A percentile compares a stretch with the other conserved stretches of the same genome.
phyloP scores from a whole-genome alignment of 805 yeast genomes.

The Candida succiphila region DNA sequence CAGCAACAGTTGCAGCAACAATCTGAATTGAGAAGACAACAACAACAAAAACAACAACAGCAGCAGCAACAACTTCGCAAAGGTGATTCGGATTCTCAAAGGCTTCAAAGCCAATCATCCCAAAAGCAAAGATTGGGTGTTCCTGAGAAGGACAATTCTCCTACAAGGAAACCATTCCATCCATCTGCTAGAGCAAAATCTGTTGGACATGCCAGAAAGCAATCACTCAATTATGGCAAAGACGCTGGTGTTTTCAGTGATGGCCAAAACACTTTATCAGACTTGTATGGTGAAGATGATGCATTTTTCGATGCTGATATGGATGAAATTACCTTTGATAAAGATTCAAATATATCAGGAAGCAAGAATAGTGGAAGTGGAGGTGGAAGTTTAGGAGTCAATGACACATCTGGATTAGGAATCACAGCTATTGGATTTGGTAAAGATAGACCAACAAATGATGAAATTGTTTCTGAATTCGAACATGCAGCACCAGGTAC shows the following conservation, averaged over 20 bases:
- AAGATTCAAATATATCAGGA: slow-evolving; percentile 12
- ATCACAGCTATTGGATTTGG: not conserved
- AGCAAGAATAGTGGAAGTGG: not conserved
- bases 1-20: slow-evolving; percentile 6
- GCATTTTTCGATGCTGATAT: slow-evolving; percentile 46
- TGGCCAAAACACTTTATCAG: slow-evolving; percentile 9
- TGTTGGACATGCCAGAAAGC: slow-evolving; percentile 69
- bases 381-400: not conserved
- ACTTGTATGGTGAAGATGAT: slow-evolving; percentile 31
- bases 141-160: slow-evolving; percentile 15
- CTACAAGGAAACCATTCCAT: slow-evolving; percentile 35
- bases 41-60: slow-evolving; percentile 7
- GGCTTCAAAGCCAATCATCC: slow-evolving; percentile 3
- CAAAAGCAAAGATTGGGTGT: slow-evolving; percentile 1
- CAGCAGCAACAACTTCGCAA: slow-evolving; percentile 19
- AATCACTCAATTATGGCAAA: slow-evolving; percentile 30
- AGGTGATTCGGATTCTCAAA: slow-evolving; percentile 3
- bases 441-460: slow-evolving; percentile 31
- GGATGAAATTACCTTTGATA: slow-evolving; percentile 22
- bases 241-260: slow-evolving; percentile 9
- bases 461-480: slow-evolving; percentile 30
- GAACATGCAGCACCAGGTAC: slow-evolving; percentile 58
- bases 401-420: not conserved
- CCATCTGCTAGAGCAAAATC: slow-evolving; percentile 87
- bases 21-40: too few relatives aligned